Conservation (phyloP, 192 early-diverging fungal species). For the Ambispora gerdemannii region DNA sequence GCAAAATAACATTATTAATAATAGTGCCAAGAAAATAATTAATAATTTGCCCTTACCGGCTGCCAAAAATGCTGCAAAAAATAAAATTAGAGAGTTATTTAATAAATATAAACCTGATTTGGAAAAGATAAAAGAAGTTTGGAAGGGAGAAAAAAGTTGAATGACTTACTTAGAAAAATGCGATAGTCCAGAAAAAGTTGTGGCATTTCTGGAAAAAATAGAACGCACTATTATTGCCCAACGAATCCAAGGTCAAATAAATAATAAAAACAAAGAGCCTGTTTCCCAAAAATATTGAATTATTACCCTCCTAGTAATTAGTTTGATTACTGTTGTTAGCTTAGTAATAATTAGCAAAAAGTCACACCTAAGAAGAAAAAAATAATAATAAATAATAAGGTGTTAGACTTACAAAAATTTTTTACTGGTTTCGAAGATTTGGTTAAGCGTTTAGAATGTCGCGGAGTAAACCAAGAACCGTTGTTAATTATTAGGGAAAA, state of each 20-base stretch:
- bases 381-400: no score
- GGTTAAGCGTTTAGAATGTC: slow-evolving; percentile 6
- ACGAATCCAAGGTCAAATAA: neutral
- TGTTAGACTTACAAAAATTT: slow-evolving; percentile 14
- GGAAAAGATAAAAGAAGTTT: neutral
- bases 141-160: neutral
- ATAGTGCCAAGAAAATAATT: no score
- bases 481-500: slow-evolving; percentile 10
- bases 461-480: slow-evolving; percentile 1
- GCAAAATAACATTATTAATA: neutral
- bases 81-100: neutral
- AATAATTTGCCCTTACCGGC: no score
- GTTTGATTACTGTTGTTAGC: neutral
- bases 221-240: neutral
- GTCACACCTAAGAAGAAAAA: no score
- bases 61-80: neutral
- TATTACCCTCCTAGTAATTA: neutral
- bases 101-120: neutral
- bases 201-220: neutral
- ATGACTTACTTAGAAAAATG: no score
- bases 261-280: no score
- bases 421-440: slow-evolving; percentile 9
- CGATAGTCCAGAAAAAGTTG: neutral
- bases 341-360: slow-evolving; percentile 12
- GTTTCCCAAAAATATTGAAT: neutral